Conservation (phyloP, 805 yeast genomes). For the Ogataea paraovalis region DNA sequence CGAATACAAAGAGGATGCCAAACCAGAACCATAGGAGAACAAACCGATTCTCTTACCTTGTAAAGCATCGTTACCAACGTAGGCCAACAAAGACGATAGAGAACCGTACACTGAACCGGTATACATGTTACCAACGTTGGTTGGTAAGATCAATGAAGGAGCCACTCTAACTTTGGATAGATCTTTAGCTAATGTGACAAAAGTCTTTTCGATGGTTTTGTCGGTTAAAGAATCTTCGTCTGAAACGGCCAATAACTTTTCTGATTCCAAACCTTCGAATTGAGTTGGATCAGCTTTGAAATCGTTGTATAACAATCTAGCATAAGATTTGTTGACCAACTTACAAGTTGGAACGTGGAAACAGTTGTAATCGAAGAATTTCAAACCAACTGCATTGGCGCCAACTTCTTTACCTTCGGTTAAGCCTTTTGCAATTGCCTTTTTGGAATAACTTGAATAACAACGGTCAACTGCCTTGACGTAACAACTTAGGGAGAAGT, state of each 20-base stretch:
- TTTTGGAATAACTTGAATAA: constrained; percentile 76
- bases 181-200: constrained; percentile 73
- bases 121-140: constrained; percentile 98
- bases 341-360: constrained; percentile 99
- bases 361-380: constrained; percentile 83
- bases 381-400: constrained; percentile 59
- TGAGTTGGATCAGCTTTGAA: constrained; percentile 64
- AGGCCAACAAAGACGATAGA: constrained; percentile 73
- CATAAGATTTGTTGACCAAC: constrained; percentile 87
- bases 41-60: constrained; percentile 84
- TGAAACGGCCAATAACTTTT: constrained; percentile 47
- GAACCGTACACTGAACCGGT: constrained; percentile 91
- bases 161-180: constrained; percentile 62
- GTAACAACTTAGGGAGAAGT: constrained; percentile 90
- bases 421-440: constrained; percentile 54
- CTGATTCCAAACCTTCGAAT: constrained; percentile 51
- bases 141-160: constrained; percentile 82
- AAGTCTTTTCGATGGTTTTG: constrained; percentile 78
- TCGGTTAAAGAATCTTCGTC: constrained; percentile 80
- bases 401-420: constrained; percentile 39
- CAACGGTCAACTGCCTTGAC: constrained; percentile 88
- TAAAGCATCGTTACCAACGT: constrained; percentile 67
- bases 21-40: constrained; percentile 97
- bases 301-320: constrained; percentile 87
- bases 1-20: constrained; percentile 87